Conservation (phyloP, 148 eudicot genomes). For the Fagopyrum homotropicum region DNA sequence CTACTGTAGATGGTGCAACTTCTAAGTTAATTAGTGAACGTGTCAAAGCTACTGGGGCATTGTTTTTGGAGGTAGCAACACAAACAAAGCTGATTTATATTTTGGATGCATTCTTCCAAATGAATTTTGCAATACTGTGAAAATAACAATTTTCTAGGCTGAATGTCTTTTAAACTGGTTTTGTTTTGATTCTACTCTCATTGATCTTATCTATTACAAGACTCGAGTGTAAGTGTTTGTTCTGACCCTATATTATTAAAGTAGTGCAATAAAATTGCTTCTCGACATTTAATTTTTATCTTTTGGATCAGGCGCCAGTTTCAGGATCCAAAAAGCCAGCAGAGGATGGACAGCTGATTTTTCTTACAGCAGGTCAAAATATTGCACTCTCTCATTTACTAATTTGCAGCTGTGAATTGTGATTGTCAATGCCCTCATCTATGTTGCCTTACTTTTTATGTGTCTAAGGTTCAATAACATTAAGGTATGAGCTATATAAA, state of each 20-base stretch:
- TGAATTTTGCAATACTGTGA: background rate
- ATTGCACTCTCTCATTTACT: background rate
- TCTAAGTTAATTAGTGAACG: constrained; percentile 25
- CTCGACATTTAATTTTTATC: background rate
- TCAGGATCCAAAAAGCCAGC: constrained; percentile 72
- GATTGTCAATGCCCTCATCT: background rate
- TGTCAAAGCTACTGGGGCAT: constrained; percentile 73
- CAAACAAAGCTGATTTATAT: background rate
- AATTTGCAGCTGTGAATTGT: background rate
- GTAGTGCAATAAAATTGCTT: background rate
- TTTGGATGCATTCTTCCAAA: background rate
- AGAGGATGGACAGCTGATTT: constrained; percentile 90
- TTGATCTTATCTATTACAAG: background rate
- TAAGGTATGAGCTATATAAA: background rate
- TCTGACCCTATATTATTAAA: background rate
- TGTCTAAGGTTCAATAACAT: background rate
- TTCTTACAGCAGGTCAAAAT: constrained; percentile 69
- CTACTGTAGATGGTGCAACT: constrained; percentile 67
- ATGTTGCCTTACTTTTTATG: background rate
- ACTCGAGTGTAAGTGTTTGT: background rate
- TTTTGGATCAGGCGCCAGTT: constrained; percentile 39
- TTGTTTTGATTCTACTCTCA: too few relatives aligned
- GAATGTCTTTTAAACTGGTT: background rate
- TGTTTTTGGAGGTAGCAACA: constrained; percentile 69
- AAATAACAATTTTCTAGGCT: background rate